Evolutionary conservation across 495 filamentous ascomycete genomes (phyloP).

Genomic region (Pseudevernia furfuracea): DNA sequence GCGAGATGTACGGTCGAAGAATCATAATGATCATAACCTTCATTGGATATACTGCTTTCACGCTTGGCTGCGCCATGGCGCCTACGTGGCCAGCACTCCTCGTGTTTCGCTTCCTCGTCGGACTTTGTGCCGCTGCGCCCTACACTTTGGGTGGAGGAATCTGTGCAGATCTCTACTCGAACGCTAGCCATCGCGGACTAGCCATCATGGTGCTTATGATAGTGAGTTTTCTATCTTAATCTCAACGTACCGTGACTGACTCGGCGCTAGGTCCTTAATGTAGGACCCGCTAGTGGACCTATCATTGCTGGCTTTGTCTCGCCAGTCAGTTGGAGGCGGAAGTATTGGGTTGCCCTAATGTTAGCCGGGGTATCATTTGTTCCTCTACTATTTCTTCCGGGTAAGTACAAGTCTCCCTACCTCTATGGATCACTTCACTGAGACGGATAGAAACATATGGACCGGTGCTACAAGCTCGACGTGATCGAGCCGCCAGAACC

Average conservation of each 20-base stretch:
- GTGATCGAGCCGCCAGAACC: neutral
- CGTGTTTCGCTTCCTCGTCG: constrained; percentile 46
- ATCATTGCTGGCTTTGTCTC: constrained; percentile 40
- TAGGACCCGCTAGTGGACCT: constrained; percentile 33
- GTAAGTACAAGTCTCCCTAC: neutral
- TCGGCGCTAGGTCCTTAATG: constrained; percentile 9
- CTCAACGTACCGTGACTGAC: neutral
- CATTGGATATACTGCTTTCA: constrained; percentile 45
- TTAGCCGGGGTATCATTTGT: constrained; percentile 3
- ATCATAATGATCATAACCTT: constrained; percentile 44
- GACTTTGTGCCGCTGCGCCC: constrained; percentile 41
- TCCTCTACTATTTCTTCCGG: constrained; percentile 7
- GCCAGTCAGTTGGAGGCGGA: constrained; percentile 5
- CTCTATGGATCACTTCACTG: neutral
- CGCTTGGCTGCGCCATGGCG: constrained; percentile 43
- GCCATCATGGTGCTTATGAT: constrained; percentile 13
- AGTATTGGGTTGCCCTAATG: constrained; percentile 5
- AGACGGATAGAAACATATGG: constrained; percentile 7
- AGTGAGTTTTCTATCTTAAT: neutral
- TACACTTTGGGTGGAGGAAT: constrained; percentile 48
- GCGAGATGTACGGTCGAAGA: constrained; percentile 53
- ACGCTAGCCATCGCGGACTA: constrained; percentile 13
- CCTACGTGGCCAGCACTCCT: constrained; percentile 42
- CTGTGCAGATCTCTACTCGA: constrained; percentile 42
- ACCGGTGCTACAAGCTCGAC: constrained; percentile 13